A percentile compares a stretch with the other conserved stretches of the same genome.
These are phyloP conservation scores for Plicaturopsis crispa DNA, from an alignment of 768 basidiomycete species.

Conservation along the genomic window DNA sequence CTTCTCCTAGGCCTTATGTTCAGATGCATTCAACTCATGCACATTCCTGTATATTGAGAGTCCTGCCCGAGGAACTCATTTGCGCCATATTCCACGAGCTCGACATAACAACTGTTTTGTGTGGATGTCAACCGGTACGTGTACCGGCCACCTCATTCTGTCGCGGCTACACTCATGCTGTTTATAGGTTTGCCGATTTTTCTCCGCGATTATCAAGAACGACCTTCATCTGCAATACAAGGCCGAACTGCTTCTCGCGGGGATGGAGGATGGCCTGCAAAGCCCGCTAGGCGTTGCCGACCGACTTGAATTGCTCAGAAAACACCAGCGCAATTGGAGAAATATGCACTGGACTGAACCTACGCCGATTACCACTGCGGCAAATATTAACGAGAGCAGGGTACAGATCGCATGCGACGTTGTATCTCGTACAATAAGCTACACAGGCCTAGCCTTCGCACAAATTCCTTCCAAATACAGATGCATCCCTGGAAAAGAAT, in stretches of 20 bases:
- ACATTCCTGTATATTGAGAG: too few species aligned
- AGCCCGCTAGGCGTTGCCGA: constrained; percentile 19
- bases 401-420: constrained; percentile 26
- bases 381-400: constrained; percentile 21
- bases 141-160: too few species aligned
- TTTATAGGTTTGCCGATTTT: constrained; percentile 24
- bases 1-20: too few species aligned
- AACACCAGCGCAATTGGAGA: constrained; percentile 32
- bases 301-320: constrained; percentile 31
- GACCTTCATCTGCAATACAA: constrained; percentile 29
- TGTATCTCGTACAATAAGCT: too few species aligned
- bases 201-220: constrained; percentile 19
- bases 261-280: constrained; percentile 31
- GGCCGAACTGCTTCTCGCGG: constrained; percentile 37
- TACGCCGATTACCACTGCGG: too few species aligned
- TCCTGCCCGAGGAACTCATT: too few species aligned
- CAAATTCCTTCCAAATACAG: constrained; percentile 43
- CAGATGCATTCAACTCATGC: too few species aligned
- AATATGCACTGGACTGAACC: constrained; percentile 23
- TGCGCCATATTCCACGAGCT: too few species aligned
- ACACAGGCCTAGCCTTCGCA: constrained; percentile 32
- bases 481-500: constrained; percentile 35
- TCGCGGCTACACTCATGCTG: too few species aligned
- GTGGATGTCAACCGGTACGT: too few species aligned
- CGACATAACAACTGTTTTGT: too few species aligned